Base-by-base conservation (phyloP, 495 filamentous ascomycete species). In the Astrothelium subdiscretum region DNA sequence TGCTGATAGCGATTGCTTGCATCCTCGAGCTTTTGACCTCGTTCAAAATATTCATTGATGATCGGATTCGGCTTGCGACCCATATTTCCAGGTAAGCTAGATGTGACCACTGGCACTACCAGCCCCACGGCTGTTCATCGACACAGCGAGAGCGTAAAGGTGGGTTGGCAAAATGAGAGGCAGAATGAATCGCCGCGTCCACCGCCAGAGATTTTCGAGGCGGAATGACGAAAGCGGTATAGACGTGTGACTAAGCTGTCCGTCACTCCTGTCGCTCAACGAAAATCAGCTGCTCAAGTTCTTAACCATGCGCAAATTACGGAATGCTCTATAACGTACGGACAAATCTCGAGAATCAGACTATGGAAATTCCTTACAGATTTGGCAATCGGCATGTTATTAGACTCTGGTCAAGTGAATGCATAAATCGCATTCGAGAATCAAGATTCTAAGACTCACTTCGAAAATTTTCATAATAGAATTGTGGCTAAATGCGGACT, bases 1-100 rank as follows among this genome's bases (percentile, higher is more conserved):
- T 92, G 87, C 67, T 88, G 84, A 68, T 95, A 95, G 51, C 90
- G 83, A 72, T 95, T 95, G 76, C 86, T 89, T 62, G 86, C 83
- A 70, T 94, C 89, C 67, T 87, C 84, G 67, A 92, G 78, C 74
- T 92, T 94, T 15, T 81, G 79, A 10, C 90, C 90, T 60, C 90
- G 83, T 70, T 86, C 85, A 74, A 94, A 95, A 77, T 87, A 90
- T 77, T 90, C 85, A 67, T 88, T 77, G 69, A 95, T 90, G 61
- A 95, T 78, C 61, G 83, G 83, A 75, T 92, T 91, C 60, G 87
- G 89, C 73, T 87, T 84, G 69, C 89, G 81, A 71, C 89, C 89
- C 89, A 92, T 92, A 54, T 62, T 61, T 24, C 24, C 5, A 3
- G 29, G 24, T 10, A 10, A 54, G 24, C 20, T 27, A 24, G 10